phyloP scores from a whole-genome alignment of 140 eudicot genomes.

The Cichorium intybus region DNA sequence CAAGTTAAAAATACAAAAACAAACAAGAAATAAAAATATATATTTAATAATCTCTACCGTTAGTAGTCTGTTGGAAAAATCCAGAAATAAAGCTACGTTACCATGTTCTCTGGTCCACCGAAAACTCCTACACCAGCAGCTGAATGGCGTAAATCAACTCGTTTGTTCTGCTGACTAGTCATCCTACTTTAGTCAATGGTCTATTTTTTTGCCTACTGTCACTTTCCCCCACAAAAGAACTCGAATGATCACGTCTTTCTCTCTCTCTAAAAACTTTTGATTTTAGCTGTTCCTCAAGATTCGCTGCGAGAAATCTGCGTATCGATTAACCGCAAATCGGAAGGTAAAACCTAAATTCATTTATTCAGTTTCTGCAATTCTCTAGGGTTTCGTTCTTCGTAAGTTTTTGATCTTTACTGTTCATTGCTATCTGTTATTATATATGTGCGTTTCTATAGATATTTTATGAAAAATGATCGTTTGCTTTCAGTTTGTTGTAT shows the following conservation, averaged over 20 bases:
- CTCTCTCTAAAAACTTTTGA: conserved; percentile 17
- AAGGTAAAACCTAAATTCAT: conserved; percentile 9
- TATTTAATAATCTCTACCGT: conserved; percentile 10
- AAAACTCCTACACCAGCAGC: conserved; percentile 19
- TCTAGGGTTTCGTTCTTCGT: conserved; percentile 24
- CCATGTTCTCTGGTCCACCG: conserved; percentile 20
- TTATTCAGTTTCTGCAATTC: conserved; percentile 2
- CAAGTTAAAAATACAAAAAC: not conserved
- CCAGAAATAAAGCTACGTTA: conserved; percentile 25
- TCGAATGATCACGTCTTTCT: conserved; percentile 22
- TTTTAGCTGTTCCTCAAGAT: conserved; percentile 34
- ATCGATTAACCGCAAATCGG: conserved; percentile 5
- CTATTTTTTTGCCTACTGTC: conserved; percentile 29
- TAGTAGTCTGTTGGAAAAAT: conserved; percentile 37
- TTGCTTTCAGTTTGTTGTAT: conserved; percentile 3
- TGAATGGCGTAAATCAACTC: conserved; percentile 12
- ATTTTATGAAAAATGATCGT: conserved; percentile 3
- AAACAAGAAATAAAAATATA: not conserved
- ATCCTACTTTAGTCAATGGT: conserved; percentile 24
- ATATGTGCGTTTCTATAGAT: not conserved
- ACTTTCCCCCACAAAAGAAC: conserved; percentile 32
- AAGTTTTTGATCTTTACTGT: not conserved
- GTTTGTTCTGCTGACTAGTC: conserved; percentile 12
- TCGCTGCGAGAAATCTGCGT: conserved; percentile 7
- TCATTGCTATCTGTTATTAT: conserved; percentile 7